Percentiles rank a stretch among this genome's conserved stretches.
phyloP scores from a whole-genome alignment of 1,139 yeast species.

The Magnusiomyces sp. region DNA sequence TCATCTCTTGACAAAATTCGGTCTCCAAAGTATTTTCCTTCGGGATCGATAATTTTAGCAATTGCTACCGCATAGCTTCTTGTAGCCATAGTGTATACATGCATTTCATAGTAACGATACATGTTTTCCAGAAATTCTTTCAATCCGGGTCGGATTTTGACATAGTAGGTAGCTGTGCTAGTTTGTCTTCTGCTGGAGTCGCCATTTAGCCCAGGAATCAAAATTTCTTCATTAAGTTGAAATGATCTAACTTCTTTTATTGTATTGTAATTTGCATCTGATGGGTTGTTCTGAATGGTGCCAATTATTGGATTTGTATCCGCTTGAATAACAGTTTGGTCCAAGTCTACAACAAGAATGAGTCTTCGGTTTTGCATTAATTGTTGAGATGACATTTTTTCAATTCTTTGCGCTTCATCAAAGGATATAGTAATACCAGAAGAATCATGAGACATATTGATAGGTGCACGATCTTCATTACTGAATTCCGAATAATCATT shows the following conservation, averaged over 20 bases:
- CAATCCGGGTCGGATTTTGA: conserved; percentile 85
- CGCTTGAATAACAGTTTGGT: conserved; percentile 95
- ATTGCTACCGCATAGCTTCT: conserved; percentile 85
- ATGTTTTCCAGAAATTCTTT: conserved; percentile 58
- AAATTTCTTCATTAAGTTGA: conserved; percentile 65
- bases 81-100: conserved; percentile 98
- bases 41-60: conserved; percentile 87
- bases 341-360: conserved; percentile 89
- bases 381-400: conserved; percentile 53
- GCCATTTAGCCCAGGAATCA: conserved; percentile 34
- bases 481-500: conserved; percentile 73
- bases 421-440: conserved; percentile 77
- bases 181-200: conserved; percentile 14
- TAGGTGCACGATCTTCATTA: conserved; percentile 71
- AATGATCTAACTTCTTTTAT: conserved; percentile 76
- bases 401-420: conserved; percentile 81
- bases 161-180: conserved; percentile 49
- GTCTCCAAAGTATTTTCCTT: conserved; percentile 78
- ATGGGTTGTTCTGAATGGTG: conserved; percentile 86
- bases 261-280: conserved; percentile 76
- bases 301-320: conserved; percentile 97
- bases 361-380: conserved; percentile 58
- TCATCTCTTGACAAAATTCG: conserved; percentile 90
- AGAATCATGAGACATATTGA: conserved; percentile 84
- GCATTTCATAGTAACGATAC: conserved; percentile 70